Conservation (phyloP, 345 rosid species). For the Populus alba region DNA sequence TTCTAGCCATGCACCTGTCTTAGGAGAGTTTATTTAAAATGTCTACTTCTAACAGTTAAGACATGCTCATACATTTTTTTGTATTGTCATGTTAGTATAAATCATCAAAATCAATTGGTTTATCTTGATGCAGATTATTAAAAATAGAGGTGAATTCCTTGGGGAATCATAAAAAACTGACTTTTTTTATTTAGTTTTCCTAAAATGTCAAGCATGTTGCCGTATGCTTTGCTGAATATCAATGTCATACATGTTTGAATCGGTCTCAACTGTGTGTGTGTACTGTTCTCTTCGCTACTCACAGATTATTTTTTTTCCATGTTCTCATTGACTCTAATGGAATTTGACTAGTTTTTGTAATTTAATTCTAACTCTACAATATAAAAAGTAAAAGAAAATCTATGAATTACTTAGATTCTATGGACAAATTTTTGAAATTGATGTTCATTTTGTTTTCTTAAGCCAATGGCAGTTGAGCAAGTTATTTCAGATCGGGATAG, state of each 20-base stretch:
- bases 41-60: neutral
- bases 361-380: neutral
- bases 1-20: neutral
- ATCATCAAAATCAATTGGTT: neutral
- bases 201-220: neutral
- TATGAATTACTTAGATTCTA: neutral
- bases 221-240: neutral
- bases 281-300: neutral
- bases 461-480: constrained; percentile 97
- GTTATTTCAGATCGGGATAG: constrained; percentile 92
- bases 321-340: neutral
- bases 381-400: neutral
- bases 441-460: constrained; percentile 10
- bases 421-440: constrained; percentile 11
- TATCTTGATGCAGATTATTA: neutral
- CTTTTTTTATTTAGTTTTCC: neutral
- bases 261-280: neutral
- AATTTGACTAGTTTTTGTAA: neutral
- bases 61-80: neutral
- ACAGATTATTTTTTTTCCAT: neutral
- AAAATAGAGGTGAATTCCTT: neutral
- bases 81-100: neutral
- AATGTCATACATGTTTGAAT: neutral
- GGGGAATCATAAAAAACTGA: neutral
- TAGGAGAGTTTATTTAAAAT: neutral